Evolutionary conservation across 306 rosid species (phyloP).

Genomic region (Medicago lupulina): DNA sequence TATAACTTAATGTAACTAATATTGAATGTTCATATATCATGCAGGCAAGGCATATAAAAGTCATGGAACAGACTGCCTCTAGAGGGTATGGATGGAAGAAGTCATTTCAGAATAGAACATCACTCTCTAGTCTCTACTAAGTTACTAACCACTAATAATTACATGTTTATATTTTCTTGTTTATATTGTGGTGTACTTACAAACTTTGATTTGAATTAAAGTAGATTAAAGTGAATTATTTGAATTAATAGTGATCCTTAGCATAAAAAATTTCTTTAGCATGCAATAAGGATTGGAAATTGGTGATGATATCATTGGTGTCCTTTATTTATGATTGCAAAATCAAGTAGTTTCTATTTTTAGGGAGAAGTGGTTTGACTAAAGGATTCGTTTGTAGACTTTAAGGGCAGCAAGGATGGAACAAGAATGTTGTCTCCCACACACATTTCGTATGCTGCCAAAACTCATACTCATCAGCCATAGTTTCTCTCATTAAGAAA

Average conservation of each 20-base stretch:
- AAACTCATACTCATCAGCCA: constrained; percentile 47
- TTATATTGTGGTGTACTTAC: no score
- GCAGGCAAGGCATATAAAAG: constrained; percentile 80
- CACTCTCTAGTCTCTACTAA: constrained; percentile 19
- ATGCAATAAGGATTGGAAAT: constrained; percentile 34
- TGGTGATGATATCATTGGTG: constrained; percentile 37
- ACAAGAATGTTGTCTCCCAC: constrained; percentile 82
- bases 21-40: constrained; percentile 36
- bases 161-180: constrained; percentile 4
- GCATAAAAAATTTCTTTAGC: constrained; percentile 14
- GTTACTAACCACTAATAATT: constrained; percentile 17
- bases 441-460: constrained; percentile 59
- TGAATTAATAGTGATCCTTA: background rate
- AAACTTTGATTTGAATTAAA: no score
- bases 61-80: constrained; percentile 62
- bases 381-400: constrained; percentile 55
- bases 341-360: constrained; percentile 39
- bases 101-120: constrained; percentile 24
- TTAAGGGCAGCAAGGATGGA: constrained; percentile 60
- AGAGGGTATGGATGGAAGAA: constrained; percentile 33
- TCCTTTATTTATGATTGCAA: constrained; percentile 16
- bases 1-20: constrained; percentile 19
- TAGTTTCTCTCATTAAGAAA: constrained; percentile 55
- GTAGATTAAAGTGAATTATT: no score
- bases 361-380: constrained; percentile 51